Percentiles rank a stretch among this genome's conserved stretches.
Evolutionary conservation across 805 yeast genomes (phyloP).

Genomic region (Hanseniaspora valbyensis): DNA sequence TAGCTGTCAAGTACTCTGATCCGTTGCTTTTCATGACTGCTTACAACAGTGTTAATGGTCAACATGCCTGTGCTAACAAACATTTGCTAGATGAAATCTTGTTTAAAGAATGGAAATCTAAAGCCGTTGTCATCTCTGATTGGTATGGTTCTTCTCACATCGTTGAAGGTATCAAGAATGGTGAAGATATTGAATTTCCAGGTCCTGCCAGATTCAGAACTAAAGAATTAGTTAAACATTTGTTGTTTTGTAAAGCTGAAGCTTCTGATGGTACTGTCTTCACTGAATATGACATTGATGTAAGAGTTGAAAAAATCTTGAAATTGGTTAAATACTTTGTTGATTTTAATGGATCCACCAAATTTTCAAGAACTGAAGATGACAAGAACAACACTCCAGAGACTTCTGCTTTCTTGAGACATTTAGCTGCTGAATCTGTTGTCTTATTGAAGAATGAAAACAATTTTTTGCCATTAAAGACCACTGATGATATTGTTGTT

Average conservation of each 20-base stretch:
- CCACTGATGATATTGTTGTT: conserved; percentile 35
- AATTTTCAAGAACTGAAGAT: conserved; percentile 9
- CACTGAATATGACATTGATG: conserved; percentile 32
- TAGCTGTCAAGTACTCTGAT: conserved; percentile 41
- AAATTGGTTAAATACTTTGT: conserved; percentile 36
- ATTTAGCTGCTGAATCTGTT: conserved; percentile 39
- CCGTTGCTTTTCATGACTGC: conserved; percentile 53
- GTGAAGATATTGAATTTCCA: conserved; percentile 58
- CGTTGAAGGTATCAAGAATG: conserved; percentile 39
- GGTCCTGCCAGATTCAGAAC: conserved; percentile 44
- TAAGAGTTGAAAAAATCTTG: conserved; percentile 39
- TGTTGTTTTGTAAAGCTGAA: conserved; percentile 34
- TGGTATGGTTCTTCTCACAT: conserved; percentile 51
- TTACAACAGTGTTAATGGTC: conserved; percentile 54
- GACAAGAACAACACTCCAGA: conserved; percentile 37
- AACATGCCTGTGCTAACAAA: conserved; percentile 41
- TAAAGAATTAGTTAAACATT: conserved; percentile 31
- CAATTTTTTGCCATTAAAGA: conserved; percentile 38
- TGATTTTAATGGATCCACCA: conserved; percentile 6
- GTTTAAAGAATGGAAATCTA: conserved; percentile 46
- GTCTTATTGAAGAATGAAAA: conserved; percentile 48
- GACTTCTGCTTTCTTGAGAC: conserved; percentile 35
- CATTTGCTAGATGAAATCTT: conserved; percentile 37
- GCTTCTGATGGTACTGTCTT: conserved; percentile 19
- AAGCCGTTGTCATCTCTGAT: conserved; percentile 51